Evolutionary conservation across 495 filamentous ascomycete genomes (phyloP), one percentile per base, ranked within the genome.

Genomic region (Aspergillus carlsbadensis): DNA sequence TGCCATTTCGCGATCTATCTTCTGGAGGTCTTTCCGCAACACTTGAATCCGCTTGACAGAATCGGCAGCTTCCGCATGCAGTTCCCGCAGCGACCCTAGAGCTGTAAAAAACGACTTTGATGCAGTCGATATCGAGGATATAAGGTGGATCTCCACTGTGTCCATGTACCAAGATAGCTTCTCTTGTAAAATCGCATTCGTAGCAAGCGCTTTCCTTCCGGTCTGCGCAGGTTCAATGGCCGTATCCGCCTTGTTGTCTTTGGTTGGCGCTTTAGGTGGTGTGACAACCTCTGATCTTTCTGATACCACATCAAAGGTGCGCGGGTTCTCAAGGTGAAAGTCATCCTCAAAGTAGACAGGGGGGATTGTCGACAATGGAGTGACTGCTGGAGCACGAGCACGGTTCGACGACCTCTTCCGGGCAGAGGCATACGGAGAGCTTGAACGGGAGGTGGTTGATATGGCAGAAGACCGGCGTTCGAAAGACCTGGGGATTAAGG

Each of bases 91-190:
- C 1, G 92, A 96, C 4, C 95, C 93, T 10, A 99, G 74, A 0
- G 95, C 94, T 0, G 91, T 93, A 65, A 99, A 99, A 75, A 99
- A 99, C 0, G 92, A 96, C 7, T 89, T 90, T 1, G 92, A 96
- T 1, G 95, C 94, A 0, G 87, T 92, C 2, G 93, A 96, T 18
- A 99, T 98, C 0, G 92, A 96, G 2, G 89, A 92, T 54, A 99
- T 98, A 8, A 99, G 80, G 67, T 99, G 94, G 47, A 98, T 90
- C 65, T 99, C 94, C 17, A 99, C 89, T 0, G 95, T 99, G 67
- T 99, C 94, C 94, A 99, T 97, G 63, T 99, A 99, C 94, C 94
- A 99, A 1, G 93, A 97, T 3, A 99, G 79, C 67, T 99, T 99
- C 65, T 99, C 94, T 67, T 99, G 94, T n/a, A 99, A 73, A 42